Base-by-base conservation (phyloP, 1,139 yeast species). In the Arxiozyma telluris region DNA sequence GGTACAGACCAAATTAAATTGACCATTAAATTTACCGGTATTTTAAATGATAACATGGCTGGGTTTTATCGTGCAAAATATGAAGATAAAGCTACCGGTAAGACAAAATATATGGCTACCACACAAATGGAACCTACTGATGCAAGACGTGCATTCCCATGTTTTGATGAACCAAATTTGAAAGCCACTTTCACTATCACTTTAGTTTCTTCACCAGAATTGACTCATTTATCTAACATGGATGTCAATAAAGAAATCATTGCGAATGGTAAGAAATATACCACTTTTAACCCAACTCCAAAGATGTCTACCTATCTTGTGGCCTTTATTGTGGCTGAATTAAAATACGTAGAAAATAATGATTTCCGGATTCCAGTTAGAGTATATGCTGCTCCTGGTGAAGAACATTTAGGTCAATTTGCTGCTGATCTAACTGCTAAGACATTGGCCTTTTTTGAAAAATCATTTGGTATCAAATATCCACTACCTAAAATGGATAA, bases 91-190 rank as follows among this genome's bases (percentile, higher is more conserved):
- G 77, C 78, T 59, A 73, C 82, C 53, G 90, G 87, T 11, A 76
- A 76, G 57, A 76, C 79, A 50, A 81, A 83, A 64, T 80, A 77
- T 59, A 78, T 85, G 75, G 84, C 88, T 49, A 82, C 91, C 43
- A 87, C 95, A 47, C 95, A 87, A 71, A 84, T 87, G 78, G 95
- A 87, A 71, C 87, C 95, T 41, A 84, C 91, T 34, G 91, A 86
- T 67, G 89, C 91, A 52, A 82, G 95, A 69, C 78, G 89, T 64
- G 91, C 94, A 0, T 84, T 87, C 73, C 95, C 95, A 20, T 85
- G 88, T 65, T 80, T 84, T 60, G 94, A 86, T 67, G 94, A 87
- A 68, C 95, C 95, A 30, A 78, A 81, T 54, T 75, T 83, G 57
- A 87, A 87, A 71, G 87, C 94, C 9, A 79, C 87, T 25, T 87